These are phyloP conservation scores for Teratosphaeria viscida DNA, from an alignment of 2,329 filamentous ascomycete species.

Conservation along the genomic window DNA sequence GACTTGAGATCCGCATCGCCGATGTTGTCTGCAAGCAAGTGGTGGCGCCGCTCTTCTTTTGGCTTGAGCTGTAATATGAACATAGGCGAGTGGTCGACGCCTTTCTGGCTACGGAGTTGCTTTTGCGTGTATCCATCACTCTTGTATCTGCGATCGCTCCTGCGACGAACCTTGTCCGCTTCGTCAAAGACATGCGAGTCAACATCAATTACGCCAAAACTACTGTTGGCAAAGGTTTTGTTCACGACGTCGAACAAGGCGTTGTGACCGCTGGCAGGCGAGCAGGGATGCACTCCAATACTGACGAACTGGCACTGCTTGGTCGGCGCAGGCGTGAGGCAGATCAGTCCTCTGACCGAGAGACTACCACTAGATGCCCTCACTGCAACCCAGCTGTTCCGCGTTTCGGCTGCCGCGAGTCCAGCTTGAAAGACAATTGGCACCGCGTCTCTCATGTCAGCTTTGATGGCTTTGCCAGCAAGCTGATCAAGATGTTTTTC, in stretches of 20 bases:
- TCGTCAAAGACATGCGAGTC: constrained; percentile 23
- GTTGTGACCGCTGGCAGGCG: constrained; percentile 46
- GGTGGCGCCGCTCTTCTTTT: constrained; percentile 5
- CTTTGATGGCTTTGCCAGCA: constrained; percentile 8
- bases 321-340: constrained; percentile 56
- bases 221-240: constrained; percentile 61
- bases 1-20: constrained; percentile 35
- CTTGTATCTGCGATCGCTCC: constrained; percentile 34
- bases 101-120: constrained; percentile 49
- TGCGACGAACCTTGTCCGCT: constrained; percentile 26
- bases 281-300: constrained; percentile 59
- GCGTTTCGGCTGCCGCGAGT: constrained; percentile 45
- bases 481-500: constrained; percentile 18
- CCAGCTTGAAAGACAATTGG: constrained; percentile 56
- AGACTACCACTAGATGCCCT: constrained; percentile 55
- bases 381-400: constrained; percentile 56
- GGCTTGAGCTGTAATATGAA: constrained; percentile 57
- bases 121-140: constrained; percentile 39
- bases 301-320: constrained; percentile 73
- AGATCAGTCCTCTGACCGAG: constrained; percentile 61
- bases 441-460: constrained; percentile 27
- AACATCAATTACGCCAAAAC: constrained; percentile 56
- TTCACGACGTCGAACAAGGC: constrained; percentile 72
- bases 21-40: not conserved
- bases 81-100: constrained; percentile 76